A percentile compares a stretch with the other conserved stretches of the same genome.
These are phyloP conservation scores for Sporothrix variecibatus DNA, from an alignment of 2,329 filamentous ascomycete species.

Conservation along the genomic window DNA sequence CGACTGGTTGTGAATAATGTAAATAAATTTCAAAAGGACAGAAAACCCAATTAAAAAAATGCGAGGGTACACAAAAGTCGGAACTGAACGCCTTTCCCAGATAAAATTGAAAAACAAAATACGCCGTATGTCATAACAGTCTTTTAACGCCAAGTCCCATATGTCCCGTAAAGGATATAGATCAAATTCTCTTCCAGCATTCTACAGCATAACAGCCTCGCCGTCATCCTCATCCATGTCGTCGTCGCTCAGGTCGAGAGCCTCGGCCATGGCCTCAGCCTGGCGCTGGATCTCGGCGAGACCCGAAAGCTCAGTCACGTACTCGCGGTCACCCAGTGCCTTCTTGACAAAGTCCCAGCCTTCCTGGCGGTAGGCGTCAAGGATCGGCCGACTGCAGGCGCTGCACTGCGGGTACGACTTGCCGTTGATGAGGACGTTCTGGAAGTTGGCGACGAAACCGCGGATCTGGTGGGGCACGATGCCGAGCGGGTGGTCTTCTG, in stretches of 20 bases:
- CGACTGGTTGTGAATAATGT: neutral
- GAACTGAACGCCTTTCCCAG: neutral
- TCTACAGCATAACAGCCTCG: conserved; percentile 55
- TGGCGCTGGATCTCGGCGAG: conserved; percentile 69
- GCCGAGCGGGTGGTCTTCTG: conserved; percentile 61
- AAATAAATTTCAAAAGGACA: neutral
- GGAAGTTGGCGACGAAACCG: conserved; percentile 73
- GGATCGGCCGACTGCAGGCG: conserved; percentile 71
- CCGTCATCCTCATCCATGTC: conserved; percentile 53
- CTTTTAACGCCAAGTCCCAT: neutral
- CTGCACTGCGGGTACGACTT: conserved; percentile 79
- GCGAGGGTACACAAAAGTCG: neutral
- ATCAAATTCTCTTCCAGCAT: neutral
- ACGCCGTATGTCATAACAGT: neutral
- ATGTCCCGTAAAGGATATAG: neutral
- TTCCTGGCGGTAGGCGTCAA: conserved; percentile 65
- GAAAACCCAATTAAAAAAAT: neutral
- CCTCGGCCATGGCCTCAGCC: conserved; percentile 53
- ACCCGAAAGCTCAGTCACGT: conserved; percentile 74
- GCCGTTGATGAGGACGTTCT: conserved; percentile 71
- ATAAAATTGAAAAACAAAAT: neutral
- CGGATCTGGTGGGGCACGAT: conserved; percentile 79
- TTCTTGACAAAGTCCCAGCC: conserved; percentile 77
- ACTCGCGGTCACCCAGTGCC: conserved; percentile 73
- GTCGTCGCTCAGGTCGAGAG: conserved; percentile 65